Evolutionary conservation across 257 asterid genomes (phyloP), one percentile per base, ranked within the genome.

Genomic region (Fraxinus anomala): DNA sequence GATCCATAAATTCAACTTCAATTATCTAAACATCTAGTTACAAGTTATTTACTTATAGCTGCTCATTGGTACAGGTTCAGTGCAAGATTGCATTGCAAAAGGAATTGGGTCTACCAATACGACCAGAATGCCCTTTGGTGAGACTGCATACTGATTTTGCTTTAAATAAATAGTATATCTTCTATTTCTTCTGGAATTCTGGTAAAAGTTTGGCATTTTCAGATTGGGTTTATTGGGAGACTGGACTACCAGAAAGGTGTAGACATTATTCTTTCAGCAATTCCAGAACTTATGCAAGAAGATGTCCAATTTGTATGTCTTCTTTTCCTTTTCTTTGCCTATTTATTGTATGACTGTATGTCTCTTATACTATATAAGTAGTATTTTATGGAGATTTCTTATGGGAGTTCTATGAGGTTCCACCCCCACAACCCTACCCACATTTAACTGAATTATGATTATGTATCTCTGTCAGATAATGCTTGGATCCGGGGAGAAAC

Each of bases 401-500:
- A 31, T 10, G 14, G 67, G 69, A 63, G 69, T 10, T 11, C 28
- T 24, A 23, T 24, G 69, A 1, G 31, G 16, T 5, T 19, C 65
- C 24, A n/a, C 63, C 24, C 63, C 63, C 10, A 51, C n/a, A 44
- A 3, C 0, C 54, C 54, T 3, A 47, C 33, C 5, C 21, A 26
- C 63, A 26, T 71, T 9, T 12, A 40, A 6, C 36, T 30, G 31
- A 13, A 28, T 30, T 56, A 9, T 61, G 24, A 63, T 78, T 68
- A 47, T 14, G 54, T 65, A 24, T 26, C 42, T 72, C 54, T 76
- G 84, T 24, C 80, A 96, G 99, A 88, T 92, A 77, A 96, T 96
- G 99, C 99, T 96, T 80, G 99, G 99, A 74, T 91, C 98, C 6
- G 99, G 99, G 75, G 99, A 93, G 89, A 91, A 86, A 85, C 98